phyloP scores from a whole-genome alignment of 345 rosid species.

The Salix koriyanagi region DNA sequence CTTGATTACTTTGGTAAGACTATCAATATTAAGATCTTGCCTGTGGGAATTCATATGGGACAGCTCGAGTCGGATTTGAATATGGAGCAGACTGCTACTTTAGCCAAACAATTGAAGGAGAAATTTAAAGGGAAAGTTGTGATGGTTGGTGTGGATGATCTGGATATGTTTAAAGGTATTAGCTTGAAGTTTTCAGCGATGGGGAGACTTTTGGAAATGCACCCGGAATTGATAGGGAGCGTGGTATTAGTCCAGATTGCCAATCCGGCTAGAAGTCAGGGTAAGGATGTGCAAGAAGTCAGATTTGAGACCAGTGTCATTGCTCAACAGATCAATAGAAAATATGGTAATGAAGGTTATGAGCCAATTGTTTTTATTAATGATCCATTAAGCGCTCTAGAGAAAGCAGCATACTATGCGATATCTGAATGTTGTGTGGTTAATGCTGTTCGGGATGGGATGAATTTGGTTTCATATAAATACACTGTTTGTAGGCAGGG shows the following conservation, averaged over 20 bases:
- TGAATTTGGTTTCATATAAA: slow-evolving; percentile 81
- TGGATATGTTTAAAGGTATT: slow-evolving; percentile 78
- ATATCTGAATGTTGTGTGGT: slow-evolving; percentile 75
- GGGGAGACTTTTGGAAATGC: slow-evolving; percentile 53
- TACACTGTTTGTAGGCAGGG: slow-evolving; percentile 76
- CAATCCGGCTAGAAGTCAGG: slow-evolving; percentile 76
- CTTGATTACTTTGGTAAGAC: slow-evolving; percentile 72
- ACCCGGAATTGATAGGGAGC: slow-evolving; percentile 41
- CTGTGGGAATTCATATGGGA: slow-evolving; percentile 72
- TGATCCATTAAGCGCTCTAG: slow-evolving; percentile 50
- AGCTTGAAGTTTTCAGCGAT: slow-evolving; percentile 66
- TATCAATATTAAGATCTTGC: slow-evolving; percentile 70
- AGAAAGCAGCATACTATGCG: slow-evolving; percentile 63
- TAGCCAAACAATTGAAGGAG: slow-evolving; percentile 54
- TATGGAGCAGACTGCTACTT: slow-evolving; percentile 31
- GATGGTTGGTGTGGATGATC: slow-evolving; percentile 74
- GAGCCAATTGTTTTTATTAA: slow-evolving; percentile 56
- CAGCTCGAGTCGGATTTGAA: slow-evolving; percentile 51
- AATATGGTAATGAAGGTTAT: slow-evolving; percentile 53
- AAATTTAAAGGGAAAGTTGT: slow-evolving; percentile 46
- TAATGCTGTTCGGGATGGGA: slow-evolving; percentile 80
- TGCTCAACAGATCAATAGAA: slow-evolving; percentile 45
- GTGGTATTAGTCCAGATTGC: slow-evolving; percentile 69
- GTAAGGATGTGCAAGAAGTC: slow-evolving; percentile 67
- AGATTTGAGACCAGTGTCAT: slow-evolving; percentile 36